Percentiles rank a stretch among this genome's conserved stretches.
Evolutionary conservation across 352 stramenopile species (phyloP).

Genomic region (Detonula confervacea): DNA sequence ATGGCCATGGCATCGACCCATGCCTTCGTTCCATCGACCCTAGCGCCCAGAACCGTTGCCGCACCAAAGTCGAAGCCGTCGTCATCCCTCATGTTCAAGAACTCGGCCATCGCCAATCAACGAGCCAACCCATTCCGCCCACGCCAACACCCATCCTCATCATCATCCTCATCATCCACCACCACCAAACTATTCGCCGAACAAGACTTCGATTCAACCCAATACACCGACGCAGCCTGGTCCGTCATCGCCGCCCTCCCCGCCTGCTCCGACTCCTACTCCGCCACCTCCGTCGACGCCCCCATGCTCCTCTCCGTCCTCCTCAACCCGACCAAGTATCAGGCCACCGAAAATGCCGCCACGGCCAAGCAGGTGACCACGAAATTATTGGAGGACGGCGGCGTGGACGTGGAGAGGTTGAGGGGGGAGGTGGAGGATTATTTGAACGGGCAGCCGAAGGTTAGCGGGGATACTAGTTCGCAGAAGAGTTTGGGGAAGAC

Average conservation of each 20-base stretch:
- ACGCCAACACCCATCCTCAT: no score
- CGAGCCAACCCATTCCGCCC: no score
- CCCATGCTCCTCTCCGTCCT: constrained; percentile 76
- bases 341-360: constrained; percentile 50
- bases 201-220: constrained; percentile 75
- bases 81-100: neutral
- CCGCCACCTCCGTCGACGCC: constrained; percentile 64
- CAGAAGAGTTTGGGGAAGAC: constrained; percentile 79
- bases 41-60: constrained; percentile 1
- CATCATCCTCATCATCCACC: neutral
- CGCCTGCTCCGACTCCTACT: constrained; percentile 70
- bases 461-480: constrained; percentile 33
- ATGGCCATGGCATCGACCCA: neutral
- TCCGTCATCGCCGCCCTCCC: constrained; percentile 69
- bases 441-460: constrained; percentile 67
- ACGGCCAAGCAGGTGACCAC: constrained; percentile 28
- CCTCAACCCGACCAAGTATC: constrained; percentile 80
- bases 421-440: constrained; percentile 67
- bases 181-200: constrained; percentile 38
- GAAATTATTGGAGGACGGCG: constrained; percentile 61
- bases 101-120: no score
- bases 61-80: neutral
- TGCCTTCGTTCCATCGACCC: constrained; percentile 12
- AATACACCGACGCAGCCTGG: constrained; percentile 83
- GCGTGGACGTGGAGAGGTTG: constrained; percentile 58